Base-by-base conservation (phyloP, 805 yeast genomes). In the Saccharomycopsis selenospora region DNA sequence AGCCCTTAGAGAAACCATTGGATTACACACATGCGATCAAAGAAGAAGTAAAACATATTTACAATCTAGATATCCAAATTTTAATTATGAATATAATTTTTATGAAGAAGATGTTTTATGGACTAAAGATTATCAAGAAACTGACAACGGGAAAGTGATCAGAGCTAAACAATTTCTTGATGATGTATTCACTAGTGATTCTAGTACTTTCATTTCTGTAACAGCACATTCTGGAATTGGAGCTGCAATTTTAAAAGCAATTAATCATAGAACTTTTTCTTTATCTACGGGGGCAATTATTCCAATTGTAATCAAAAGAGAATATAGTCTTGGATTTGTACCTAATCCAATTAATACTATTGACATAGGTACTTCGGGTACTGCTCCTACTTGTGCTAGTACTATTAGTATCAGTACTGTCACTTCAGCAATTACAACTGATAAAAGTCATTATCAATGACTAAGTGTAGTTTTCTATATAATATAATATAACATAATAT, bases 241-340 rank as follows among this genome's bases (percentile, higher is more conserved):
- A 43, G 58, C 74, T 36, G 69, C 77, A 2, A 70, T 74, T 46
- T 61, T 76, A 44, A 51, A 65, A 47, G 79, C 68, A 1, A 59
- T 73, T 48, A 69, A 69, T 20, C 80, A 76, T 56, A 60, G 77
- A 30, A 59, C 63, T 18, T 74, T 73, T 56, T 62, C 70, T 3
- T 64, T 76, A 22, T 69, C 69, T 11, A 73, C 80, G 1, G 80
- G 80, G 6, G 79, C 76, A 8, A 70, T 76, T 69, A 67, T 76
- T 38, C 79, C 80, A 0, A 72, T 76, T 4, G 65, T 76, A 43
- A 75, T 76, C 1, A 70, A 69, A 55, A 76, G 48, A 33, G 38
- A 33, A 14, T 33, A 14, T 14, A 10, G 17, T 10, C 38, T 33
- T 33, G 38, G 38, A 5, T 33, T 33, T 33, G 38, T 33, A 4